Conservation (phyloP, 768 basidiomycete species). For the Termitomyces sp. region DNA sequence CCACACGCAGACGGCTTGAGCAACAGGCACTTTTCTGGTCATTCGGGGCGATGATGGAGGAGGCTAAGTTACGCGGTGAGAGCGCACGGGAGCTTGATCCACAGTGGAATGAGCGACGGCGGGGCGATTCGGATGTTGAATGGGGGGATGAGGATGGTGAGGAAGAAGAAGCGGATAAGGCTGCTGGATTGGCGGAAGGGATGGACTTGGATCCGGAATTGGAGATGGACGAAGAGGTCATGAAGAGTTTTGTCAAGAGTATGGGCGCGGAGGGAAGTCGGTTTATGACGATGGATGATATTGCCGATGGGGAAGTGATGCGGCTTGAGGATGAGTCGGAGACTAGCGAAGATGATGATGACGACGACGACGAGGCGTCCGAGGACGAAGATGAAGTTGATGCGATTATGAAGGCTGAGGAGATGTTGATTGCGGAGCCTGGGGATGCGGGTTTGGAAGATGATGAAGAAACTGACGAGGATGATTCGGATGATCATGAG, state of each 20-base stretch:
- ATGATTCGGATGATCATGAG: constrained; percentile 28
- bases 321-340: constrained; percentile 45
- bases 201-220: constrained; percentile 67
- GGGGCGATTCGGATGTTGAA: constrained; percentile 22
- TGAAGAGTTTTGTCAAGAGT: constrained; percentile 33
- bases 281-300: constrained; percentile 61
- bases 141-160: constrained; percentile 69
- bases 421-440: constrained; percentile 36
- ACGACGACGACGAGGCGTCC: constrained; percentile 22
- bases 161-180: constrained; percentile 29
- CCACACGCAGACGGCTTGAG: constrained; percentile 17
- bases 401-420: constrained; percentile 36
- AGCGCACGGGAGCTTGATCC: constrained; percentile 25
- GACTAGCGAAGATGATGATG: constrained; percentile 35
- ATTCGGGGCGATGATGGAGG: constrained; percentile 50
- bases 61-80: constrained; percentile 39
- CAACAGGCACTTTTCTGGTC: constrained; percentile 33
- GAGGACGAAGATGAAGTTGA: constrained; percentile 31
- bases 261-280: constrained; percentile 12
- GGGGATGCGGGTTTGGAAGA: constrained; percentile 21
- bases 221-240: constrained; percentile 36
- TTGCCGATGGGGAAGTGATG: constrained; percentile 49
- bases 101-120: constrained; percentile 43
- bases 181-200: constrained; percentile 35
- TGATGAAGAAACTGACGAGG: constrained; percentile 28